Evolutionary conservation across 1,284 basidiomycete genomes (phyloP), one percentile per base, ranked within the genome.

Genomic region (Tylopilus sp.): DNA sequence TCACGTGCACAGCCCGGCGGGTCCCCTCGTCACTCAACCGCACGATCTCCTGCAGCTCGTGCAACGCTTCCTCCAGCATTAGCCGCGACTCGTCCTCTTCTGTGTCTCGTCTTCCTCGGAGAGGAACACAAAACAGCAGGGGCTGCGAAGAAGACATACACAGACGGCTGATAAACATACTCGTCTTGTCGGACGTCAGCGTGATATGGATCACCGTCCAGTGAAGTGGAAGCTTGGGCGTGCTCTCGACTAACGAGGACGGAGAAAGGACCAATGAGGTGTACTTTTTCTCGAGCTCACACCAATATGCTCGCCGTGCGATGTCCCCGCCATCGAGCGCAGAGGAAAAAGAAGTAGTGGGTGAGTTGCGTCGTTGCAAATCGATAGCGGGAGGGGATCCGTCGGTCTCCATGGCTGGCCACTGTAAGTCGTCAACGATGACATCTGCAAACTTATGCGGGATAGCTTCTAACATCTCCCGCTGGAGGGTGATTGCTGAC

Each of bases 121-220:
- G 73, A 0, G 97, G 96, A 5, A 99, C 74, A 55, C 88, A 91
- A 68, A 97, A 93, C 11, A 96, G 76, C 25, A 97, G 71, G 0
- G 92, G 89, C 2, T 77, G 71, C 7, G 71, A 68, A 4, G 76
- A 51, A 1, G 38, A 73, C 2, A 80, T 74, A 33, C 85, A 77
- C 57, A 94, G 86, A 12, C 94, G 84, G 1, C 90, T 86, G 38
- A 97, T 69, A 54, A 98, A 86, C 63, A 99, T 76, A 4, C 88
- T 89, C 56, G 81, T 85, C 55, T 82, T 82, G 60, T 97, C 92
- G 6, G 87, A 80, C 0, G 89, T 87, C 43, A 97, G 75, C 53
- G 78, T 87, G 56, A 99, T 83, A 53, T 86, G 91, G 46, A 97
- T 74, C 10, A 95, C 79, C 5, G 85, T 89, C 94, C 96, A 98